These are phyloP conservation scores for Starmerella bombicola DNA, from an alignment of 805 yeast species.

Conservation along the genomic window DNA sequence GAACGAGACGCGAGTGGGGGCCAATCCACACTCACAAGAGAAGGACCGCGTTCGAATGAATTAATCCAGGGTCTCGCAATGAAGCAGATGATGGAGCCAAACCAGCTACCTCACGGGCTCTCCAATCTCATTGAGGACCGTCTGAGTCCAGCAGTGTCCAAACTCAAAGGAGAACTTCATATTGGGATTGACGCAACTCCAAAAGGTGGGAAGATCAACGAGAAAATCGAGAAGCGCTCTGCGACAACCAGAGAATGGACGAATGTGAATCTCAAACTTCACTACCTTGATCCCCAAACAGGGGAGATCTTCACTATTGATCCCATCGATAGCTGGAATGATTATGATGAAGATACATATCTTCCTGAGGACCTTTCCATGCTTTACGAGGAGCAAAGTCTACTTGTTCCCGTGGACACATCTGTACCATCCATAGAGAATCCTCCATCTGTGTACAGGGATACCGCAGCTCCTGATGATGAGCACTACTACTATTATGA, in stretches of 20 bases:
- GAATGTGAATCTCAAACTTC: too few relatives aligned
- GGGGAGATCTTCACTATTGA: background rate
- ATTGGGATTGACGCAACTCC: background rate
- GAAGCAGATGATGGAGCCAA: conserved; percentile 4
- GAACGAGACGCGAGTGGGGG: background rate
- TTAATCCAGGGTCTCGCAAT: conserved; percentile 1
- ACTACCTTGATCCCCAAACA: background rate
- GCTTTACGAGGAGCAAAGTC: too few relatives aligned
- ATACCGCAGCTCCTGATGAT: background rate
- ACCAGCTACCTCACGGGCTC: background rate
- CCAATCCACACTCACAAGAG: background rate
- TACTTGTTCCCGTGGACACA: too few relatives aligned
- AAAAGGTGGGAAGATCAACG: too few relatives aligned
- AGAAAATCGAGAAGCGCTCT: background rate
- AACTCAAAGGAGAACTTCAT: background rate
- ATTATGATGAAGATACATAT: too few relatives aligned
- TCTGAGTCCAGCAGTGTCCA: background rate
- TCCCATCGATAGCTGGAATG: too few relatives aligned
- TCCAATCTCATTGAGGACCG: background rate
- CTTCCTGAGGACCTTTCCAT: too few relatives aligned
- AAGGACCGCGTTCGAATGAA: background rate
- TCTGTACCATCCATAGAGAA: too few relatives aligned
- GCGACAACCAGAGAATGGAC: background rate
- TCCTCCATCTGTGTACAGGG: background rate
- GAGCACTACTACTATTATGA: too few relatives aligned